Percentiles rank a stretch among this genome's conserved stretches.
Evolutionary conservation across 2,329 filamentous ascomycete genomes (phyloP).

Genomic region (Myriosclerotinia duriaeana): DNA sequence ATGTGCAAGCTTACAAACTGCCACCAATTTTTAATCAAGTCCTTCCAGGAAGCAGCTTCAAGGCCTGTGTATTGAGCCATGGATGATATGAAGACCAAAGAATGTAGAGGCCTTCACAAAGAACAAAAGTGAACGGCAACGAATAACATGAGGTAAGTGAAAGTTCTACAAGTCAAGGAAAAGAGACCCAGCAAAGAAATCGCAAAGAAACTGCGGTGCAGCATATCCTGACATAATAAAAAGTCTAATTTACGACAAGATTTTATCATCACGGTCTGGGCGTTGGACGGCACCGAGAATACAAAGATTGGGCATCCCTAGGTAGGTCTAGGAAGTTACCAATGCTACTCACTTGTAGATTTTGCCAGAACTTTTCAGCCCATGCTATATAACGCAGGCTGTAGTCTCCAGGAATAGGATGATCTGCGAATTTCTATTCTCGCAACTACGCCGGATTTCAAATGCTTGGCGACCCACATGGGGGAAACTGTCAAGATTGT

Average conservation of each 20-base stretch:
- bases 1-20: conserved; percentile 31
- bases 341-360: conserved; percentile 1
- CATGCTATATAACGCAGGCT: conserved; percentile 9
- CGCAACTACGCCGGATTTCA: not conserved
- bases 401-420: conserved; percentile 20
- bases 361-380: conserved; percentile 5
- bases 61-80: conserved; percentile 36
- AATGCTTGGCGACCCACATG: conserved; percentile 11
- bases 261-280: not conserved
- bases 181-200: not conserved
- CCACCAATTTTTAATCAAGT: conserved; percentile 35
- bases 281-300: conserved; percentile 5
- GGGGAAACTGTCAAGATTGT: conserved; percentile 5
- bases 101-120: conserved; percentile 16
- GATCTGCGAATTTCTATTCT: conserved; percentile 15
- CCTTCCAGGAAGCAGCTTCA: conserved; percentile 31
- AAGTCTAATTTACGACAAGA: conserved; percentile 7
- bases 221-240: conserved; percentile 22
- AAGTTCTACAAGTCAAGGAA: conserved; percentile 23
- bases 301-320: conserved; percentile 10
- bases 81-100: conserved; percentile 15
- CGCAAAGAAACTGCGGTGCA: not conserved
- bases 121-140: conserved; percentile 9
- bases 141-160: conserved; percentile 14
- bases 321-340: conserved; percentile 12